Evolutionary conservation across 768 basidiomycete genomes (phyloP), one percentile per base, ranked within the genome.

Genomic region (Pleurotus cornucopiae): DNA sequence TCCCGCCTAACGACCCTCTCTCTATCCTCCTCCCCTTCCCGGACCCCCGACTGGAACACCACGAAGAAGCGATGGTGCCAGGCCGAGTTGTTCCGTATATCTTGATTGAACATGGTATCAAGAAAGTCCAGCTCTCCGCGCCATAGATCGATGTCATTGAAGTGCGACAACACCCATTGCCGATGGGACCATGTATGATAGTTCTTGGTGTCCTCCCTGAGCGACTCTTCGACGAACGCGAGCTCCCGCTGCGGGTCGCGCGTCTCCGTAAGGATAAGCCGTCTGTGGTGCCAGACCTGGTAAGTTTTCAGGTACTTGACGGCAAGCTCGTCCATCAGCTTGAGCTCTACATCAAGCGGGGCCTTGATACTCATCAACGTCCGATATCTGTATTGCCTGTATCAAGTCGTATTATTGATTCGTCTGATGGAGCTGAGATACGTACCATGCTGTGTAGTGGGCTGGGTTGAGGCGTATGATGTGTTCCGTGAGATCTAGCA

Each of bases 141-240:
- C 91, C 91, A 94, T 59, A 93, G 62, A n/a, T 70, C 77, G 37
- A 81, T 77, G 56, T 85, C 78, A 62, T 86, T 84, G 75, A 95
- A 95, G 66, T 88, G 84, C 6, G 90, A 86, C 43, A 97, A 83
- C 11, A 94, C 69, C 94, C 94, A 98, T 69, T 99, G 95, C 5
- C 96, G 82, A 70, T 98, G 96, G 6, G 91, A 91, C 97, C 97
- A 99, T 0, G 97, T 98, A 70, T 98, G 96, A 69, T 99, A 99
- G 74, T 99, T 99, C 81, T 99, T 99, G 45, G 83, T 71, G 66
- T 99, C 97, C 18, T 71, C 78, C 6, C 80, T 72, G 26, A 99
- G 81, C 1, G 85, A 85, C 55, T 73, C 70, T 49, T 85, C 80
- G 67, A 94, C 86, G 70, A 97, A 98, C 37, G 67, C 76, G 54